Base-by-base conservation (phyloP, 495 filamentous ascomycete genomes). In the Trichoderma erinaceum region DNA sequence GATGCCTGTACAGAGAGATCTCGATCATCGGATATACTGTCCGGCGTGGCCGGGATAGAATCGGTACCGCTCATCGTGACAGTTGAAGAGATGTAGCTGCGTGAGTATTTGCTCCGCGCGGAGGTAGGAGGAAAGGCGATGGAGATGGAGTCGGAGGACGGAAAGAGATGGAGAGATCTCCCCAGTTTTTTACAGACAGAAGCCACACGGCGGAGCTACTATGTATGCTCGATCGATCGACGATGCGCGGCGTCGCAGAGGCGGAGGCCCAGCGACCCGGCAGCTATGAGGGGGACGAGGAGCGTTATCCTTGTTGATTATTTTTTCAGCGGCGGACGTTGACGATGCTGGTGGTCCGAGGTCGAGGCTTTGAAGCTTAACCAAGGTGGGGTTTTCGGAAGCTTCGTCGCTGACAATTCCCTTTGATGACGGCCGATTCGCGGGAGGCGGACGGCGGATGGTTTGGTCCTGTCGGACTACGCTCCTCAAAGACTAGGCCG, bases 11-110 rank as follows among this genome's bases (percentile, higher is more conserved):
- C 72, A n/a, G 71, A 68, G 18, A 74, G 44, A 18, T 41, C 66
- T 13, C n/a, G 35, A 13, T 70, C 76, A 67, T 77, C 75, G 41
- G 64, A 32, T 50, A 71, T 68, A 70, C 81, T 79, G 66, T 82
- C 78, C 46, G 80, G 77, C 46, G 78, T 77, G 15, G 71, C 75
- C 44, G 79, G 78, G 56, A 75, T 68, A 65, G 74, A 74, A 64
- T 72, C 72, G 52, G 67, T 21, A 52, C 66, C 66, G 23, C 66
- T 68, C 66, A 61, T 68, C 18, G 66, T 23, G 56, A 32, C 56
- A 4, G 23, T 32, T 16, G 56, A 6, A 61, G 56, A 27, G 56
- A 61, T 61, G 25, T 29, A 61, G 56, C 11, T 27, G 27, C 25
- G 56, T 25, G 56, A 11, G 23, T 35, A 61, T 15, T 38, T 35